Evolutionary conservation across 192 early-diverging fungal genomes (phyloP).

Genomic region (Phlyctochytrium planicorne): DNA sequence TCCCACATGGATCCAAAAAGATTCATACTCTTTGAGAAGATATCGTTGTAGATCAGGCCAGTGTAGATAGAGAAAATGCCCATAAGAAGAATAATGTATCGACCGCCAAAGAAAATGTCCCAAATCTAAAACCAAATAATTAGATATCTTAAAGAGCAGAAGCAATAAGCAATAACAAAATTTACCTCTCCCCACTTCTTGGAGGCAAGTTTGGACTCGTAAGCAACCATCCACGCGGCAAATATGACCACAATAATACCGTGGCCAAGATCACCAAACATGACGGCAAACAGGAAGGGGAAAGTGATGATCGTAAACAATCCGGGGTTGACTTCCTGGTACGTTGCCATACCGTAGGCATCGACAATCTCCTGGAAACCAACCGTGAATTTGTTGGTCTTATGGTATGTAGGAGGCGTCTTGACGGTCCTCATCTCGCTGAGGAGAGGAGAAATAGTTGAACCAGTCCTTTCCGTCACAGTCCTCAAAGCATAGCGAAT

Average conservation of each 20-base stretch:
- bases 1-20: conserved; percentile 75
- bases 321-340: conserved; percentile 97
- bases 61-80: conserved; percentile 96
- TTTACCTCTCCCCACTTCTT: conserved; percentile 77
- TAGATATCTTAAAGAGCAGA: neutral
- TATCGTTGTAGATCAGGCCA: conserved; percentile 97
- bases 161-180: conserved; percentile 8
- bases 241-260: conserved; percentile 81
- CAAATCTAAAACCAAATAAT: conserved; percentile 58
- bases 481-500: conserved; percentile 81
- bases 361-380: conserved; percentile 97
- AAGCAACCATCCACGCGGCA: conserved; percentile 71
- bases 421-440: conserved; percentile 82
- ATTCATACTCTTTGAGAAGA: conserved; percentile 83
- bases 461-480: conserved; percentile 85
- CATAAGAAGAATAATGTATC: conserved; percentile 98
- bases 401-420: conserved; percentile 91
- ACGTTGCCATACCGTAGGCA: conserved; percentile 94
- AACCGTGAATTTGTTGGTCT: conserved; percentile 94
- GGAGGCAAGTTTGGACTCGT: conserved; percentile 78
- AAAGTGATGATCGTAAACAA: conserved; percentile 96
- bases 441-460: conserved; percentile 84
- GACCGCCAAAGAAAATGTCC: conserved; percentile 87
- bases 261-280: conserved; percentile 99
- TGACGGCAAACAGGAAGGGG: conserved; percentile 99